phyloP scores from a whole-genome alignment of 2,329 filamentous ascomycete species.

The Fusarium subtropicale region DNA sequence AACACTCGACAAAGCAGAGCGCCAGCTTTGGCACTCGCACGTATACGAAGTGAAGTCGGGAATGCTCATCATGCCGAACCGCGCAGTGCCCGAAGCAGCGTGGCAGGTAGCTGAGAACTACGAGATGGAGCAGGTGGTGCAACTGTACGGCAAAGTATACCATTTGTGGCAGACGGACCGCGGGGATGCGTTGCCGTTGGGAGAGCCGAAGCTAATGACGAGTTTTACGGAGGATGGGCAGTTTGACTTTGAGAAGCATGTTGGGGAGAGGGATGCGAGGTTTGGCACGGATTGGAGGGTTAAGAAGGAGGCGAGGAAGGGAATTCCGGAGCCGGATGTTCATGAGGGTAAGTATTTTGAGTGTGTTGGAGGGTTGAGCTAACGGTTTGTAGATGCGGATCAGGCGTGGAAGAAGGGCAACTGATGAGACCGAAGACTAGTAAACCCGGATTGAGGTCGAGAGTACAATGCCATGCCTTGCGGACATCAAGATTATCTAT shows the following conservation, averaged over 20 bases:
- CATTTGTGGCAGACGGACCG: constrained; percentile 89
- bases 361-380: background rate
- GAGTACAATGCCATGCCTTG: too few species aligned
- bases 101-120: constrained; percentile 83
- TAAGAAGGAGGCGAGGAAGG: constrained; percentile 59
- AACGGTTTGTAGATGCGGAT: constrained; percentile 39
- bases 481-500: constrained; percentile 5
- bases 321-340: constrained; percentile 56
- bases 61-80: constrained; percentile 82
- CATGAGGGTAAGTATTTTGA: constrained; percentile 53
- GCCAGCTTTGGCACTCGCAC: constrained; percentile 82
- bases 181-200: constrained; percentile 69
- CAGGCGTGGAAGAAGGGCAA: constrained; percentile 40
- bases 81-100: constrained; percentile 65
- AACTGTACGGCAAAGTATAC: constrained; percentile 84
- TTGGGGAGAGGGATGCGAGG: constrained; percentile 59
- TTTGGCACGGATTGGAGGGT: constrained; percentile 59
- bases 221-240: constrained; percentile 63
- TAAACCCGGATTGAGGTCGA: rapidly evolving
- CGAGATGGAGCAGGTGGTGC: constrained; percentile 82
- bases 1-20: constrained; percentile 73
- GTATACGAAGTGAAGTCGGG: constrained; percentile 80
- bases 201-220: constrained; percentile 66
- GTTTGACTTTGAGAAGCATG: constrained; percentile 58
- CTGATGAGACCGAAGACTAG: rapidly evolving